Conservation (phyloP, 352 stramenopile genomes). For the Chrysophaeum taylorii region DNA sequence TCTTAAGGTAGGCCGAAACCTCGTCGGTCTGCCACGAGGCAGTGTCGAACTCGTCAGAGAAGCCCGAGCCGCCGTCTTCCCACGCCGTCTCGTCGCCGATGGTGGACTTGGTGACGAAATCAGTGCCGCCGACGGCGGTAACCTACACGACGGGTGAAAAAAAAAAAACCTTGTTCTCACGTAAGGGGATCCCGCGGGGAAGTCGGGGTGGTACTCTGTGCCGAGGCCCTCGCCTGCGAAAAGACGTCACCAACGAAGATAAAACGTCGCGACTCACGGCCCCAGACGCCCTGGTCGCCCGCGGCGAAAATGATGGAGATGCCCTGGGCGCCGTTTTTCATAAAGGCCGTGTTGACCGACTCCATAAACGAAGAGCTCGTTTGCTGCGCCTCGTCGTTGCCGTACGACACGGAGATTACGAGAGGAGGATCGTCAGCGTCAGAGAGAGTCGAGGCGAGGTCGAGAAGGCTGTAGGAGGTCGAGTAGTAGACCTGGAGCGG, state of each 20-base stretch:
- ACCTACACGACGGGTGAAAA: too few species aligned
- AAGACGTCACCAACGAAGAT: too few species aligned
- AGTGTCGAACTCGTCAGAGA: slow-evolving; percentile 66
- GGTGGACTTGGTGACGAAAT: slow-evolving; percentile 36
- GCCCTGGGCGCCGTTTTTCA: slow-evolving; percentile 72
- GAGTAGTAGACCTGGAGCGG: slow-evolving; percentile 65
- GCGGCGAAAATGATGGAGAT: slow-evolving; percentile 72
- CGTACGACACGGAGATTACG: slow-evolving; percentile 78
- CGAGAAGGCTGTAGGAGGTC: slow-evolving; percentile 24
- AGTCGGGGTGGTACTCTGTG: slow-evolving; percentile 44
- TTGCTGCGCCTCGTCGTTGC: slow-evolving; percentile 49
- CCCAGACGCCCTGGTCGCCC: slow-evolving; percentile 72
- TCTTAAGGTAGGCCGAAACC: slow-evolving; percentile 56
- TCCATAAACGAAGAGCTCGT: slow-evolving; percentile 39
- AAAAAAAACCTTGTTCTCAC: too few species aligned
- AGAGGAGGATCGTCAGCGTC: slow-evolving; percentile 47
- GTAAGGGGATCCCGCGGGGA: slow-evolving; percentile 57
- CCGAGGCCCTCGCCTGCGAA: slow-evolving; percentile 39
- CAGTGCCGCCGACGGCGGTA: slow-evolving; percentile 75
- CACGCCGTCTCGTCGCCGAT: slow-evolving; percentile 45
- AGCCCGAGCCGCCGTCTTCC: slow-evolving; percentile 56
- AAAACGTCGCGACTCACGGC: too few species aligned
- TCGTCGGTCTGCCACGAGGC: slow-evolving; percentile 59
- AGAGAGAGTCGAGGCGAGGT: slow-evolving; percentile 47
- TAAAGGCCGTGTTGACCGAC: slow-evolving; percentile 66